These are phyloP conservation scores for Dacryopinax primogenitus DNA, from an alignment of 768 basidiomycete species.

Conservation along the genomic window DNA sequence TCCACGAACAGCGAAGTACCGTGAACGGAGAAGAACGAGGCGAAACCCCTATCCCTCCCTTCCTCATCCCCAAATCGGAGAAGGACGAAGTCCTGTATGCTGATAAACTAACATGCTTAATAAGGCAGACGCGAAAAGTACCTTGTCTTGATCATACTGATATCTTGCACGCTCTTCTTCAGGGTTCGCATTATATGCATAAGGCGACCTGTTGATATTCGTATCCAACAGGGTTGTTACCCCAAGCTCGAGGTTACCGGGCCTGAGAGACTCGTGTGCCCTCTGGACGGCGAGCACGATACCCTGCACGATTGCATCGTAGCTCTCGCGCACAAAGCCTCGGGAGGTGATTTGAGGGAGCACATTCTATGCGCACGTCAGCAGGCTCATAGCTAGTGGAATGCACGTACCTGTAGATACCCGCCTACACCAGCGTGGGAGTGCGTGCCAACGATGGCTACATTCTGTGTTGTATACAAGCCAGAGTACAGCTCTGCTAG, in stretches of 20 bases:
- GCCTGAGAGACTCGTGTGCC: conserved; percentile 49
- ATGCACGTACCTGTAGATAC: conserved; percentile 36
- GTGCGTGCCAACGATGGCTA: conserved; percentile 65
- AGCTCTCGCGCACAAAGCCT: conserved; percentile 60
- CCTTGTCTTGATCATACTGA: conserved; percentile 60
- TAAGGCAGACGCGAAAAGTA: background rate
- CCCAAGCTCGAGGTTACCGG: conserved; percentile 48
- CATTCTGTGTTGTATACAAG: conserved; percentile 55
- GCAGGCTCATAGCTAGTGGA: background rate
- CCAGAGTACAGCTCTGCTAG: conserved; percentile 47
- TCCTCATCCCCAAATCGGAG: background rate
- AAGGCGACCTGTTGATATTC: conserved; percentile 63
- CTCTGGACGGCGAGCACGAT: conserved; percentile 52
- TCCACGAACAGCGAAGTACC: conserved; percentile 62
- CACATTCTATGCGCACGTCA: conserved; percentile 36
- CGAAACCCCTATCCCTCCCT: background rate
- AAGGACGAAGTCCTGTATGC: background rate
- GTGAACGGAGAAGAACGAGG: conserved; percentile 36
- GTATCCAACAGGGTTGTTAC: conserved; percentile 50
- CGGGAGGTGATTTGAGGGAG: conserved; percentile 63
- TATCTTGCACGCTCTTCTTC: conserved; percentile 53
- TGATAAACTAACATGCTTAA: background rate
- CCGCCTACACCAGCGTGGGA: conserved; percentile 64
- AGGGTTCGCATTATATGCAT: conserved; percentile 65
- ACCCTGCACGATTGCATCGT: conserved; percentile 47